Conservation (phyloP, 371 early-diverging fungal species). For the Funneliformis caledonium region DNA sequence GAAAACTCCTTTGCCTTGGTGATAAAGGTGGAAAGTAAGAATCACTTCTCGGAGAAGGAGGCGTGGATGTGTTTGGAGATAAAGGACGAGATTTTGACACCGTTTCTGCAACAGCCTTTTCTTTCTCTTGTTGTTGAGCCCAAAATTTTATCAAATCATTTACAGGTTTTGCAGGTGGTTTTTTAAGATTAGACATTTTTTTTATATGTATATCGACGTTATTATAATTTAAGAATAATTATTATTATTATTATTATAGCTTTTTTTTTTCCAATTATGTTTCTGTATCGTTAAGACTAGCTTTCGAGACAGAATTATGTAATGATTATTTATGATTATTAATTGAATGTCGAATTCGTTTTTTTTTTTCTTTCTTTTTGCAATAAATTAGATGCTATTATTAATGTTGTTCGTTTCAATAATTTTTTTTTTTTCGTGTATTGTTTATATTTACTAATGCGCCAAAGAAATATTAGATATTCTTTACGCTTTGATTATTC, state of each 20-base stretch:
- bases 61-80: constrained; percentile 3
- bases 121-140: constrained; percentile 21
- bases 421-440: not conserved
- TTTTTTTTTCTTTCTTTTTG: not conserved
- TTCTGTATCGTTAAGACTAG: not conserved
- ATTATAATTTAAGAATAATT: not conserved
- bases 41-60: not conserved
- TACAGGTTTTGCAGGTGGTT: constrained; percentile 21
- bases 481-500: no score
- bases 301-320: no score
- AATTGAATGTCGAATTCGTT: not conserved
- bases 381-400: not conserved
- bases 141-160: constrained; percentile 38
- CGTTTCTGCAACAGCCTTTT: not conserved
- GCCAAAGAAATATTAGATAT: no score
- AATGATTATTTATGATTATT: no score
- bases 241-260: no score
- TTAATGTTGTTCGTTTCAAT: not conserved
- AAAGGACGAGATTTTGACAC: constrained; percentile 3
- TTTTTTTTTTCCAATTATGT: not conserved
- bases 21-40: not conserved
- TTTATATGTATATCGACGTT: not conserved
- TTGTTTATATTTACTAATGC: not conserved
- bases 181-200: not conserved
- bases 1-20: not conserved